Evolutionary conservation across 352 stramenopile species (phyloP), one percentile per base, ranked within the genome.

Genomic region (Globisporangium paroecandrum): DNA sequence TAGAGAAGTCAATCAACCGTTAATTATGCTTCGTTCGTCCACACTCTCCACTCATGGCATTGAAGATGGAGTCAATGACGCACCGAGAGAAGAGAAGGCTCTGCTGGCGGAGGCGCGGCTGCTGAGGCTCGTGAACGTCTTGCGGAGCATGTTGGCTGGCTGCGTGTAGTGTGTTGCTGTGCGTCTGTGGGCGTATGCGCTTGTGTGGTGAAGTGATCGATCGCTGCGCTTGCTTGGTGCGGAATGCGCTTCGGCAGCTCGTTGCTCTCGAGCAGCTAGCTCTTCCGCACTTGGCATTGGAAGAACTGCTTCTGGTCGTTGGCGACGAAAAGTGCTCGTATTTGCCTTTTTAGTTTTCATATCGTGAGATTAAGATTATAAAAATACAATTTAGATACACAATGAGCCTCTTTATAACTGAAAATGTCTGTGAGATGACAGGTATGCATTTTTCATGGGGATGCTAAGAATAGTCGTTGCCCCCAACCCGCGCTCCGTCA

Each of bases 81-180:
- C 68, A 81, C 75, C 75, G 46, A 81, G 72, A 70, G 75, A 81
- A 8, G 75, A 78, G 65, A 77, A 76, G 13, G 59, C n/a, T 46
- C 66, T 54, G 36, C 66, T 54, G 25, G 55, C 60, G 3, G 66
- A 49, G 15, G 34, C 60, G 51, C 66, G 59, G 41, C 41, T 55
- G 53, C 58, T 43, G 53, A 71, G 22, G 18, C 27, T 66, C 60
- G 59, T 58, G 59, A 71, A 36, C 53, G 66, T 66, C 66, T 71
- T 66, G 66, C 60, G 61, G 36, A 71, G 41, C 59, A 71, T 62
- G 27, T 13, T 56, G 43, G 13, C 20, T 27, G 58, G 32, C 25
- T 62, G 51, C 29, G 49, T 25, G 9, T 60, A 41, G 32, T 9
- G 32, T 32, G 27, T 32, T 36, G 32, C 32, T 36, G 27, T 27